Base-by-base conservation (phyloP, 1,139 yeast species). In the Hansenula sp. region DNA sequence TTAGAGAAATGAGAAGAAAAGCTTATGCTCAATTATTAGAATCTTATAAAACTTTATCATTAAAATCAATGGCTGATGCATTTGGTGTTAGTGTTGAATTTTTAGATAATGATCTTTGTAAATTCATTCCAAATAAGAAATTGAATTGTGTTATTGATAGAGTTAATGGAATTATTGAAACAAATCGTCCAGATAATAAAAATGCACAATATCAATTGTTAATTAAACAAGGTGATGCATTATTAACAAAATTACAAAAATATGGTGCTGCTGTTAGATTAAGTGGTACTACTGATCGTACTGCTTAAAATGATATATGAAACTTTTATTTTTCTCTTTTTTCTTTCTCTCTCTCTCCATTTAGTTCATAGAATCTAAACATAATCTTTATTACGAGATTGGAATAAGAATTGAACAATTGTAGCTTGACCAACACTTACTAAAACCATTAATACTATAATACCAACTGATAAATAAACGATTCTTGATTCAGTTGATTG, bases 201-300 rank as follows among this genome's bases (percentile, higher is more conserved):
- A 92, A 94, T 60, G 86, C 87, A 43, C 97, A 92, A 65, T 94
- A 90, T 63, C 96, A 89, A 60, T 68, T 72, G 49, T 73, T 94
- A 57, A 83, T 94, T 56, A 88, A 87, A 62, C 95, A 85, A 61
- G 98, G 98, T 47, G 98, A 94, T 61, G 79, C 82, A 13, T 72
- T 94, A 54, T 78, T 94, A 64, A 92, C 98, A 25, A 92, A 92
- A 64, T 74, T 94, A 58, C 98, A 94, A 61, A 92, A 90, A 65
- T 92, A 92, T 57, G 96, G 96, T 37, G 96, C 97, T 30, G 97
- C 97, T 14, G 97, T 92, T 40, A 85, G 94, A 62, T 75, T 92
- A 56, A 83, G 95, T 59, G 97, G 97, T 36, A 88, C 35, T 24
- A 33, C 96, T 28, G 96, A 89, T 60, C 74, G 80, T 55, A 80